Base-by-base conservation (phyloP, 257 asterid genomes). In the Gardenia jasminoides region DNA sequence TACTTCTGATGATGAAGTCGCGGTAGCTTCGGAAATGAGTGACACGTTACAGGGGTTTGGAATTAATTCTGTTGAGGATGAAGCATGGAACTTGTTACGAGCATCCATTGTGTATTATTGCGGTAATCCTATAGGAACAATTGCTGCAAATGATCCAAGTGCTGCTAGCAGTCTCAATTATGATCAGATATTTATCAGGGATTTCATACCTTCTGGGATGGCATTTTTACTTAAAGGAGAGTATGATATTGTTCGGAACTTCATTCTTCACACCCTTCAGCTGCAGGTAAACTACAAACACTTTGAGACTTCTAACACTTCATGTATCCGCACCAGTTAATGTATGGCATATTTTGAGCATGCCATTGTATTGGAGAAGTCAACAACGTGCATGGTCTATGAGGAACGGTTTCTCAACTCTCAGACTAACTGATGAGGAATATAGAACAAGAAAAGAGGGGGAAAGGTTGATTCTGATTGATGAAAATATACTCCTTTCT, bases 141-240 rank as follows among this genome's bases (percentile, higher is more conserved):
- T 93, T 76, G 98, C 98, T 82, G 98, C 98, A 76, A 94, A 94
- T 81, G 98, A 91, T 84, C 92, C 97, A 62, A 87, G 88, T 79
- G 92, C 89, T 86, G 84, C 94, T 11, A 89, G 84, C 76, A 81
- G 76, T 39, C 94, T 91, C 75, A 92, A 93, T 89, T 93, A 93
- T 81, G 98, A 93, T 87, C 98, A 91, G 88, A 96, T 94, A 77
- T 94, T 92, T 79, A 91, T 94, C 67, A 94, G 97, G 58, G 98
- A 94, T 82, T 94, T 94, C 69, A 84, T 94, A 79, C 97, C 98
- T 77, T 94, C 98, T 67, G 97, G 96, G 69, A 87, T 92, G 19
- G 98, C 97, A 61, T 94, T 94, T 88, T 85, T 92, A 46, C 87
- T 94, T 44, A 94, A 94, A 82, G 98, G 97, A 80, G 98, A 92